Evolutionary conservation across 768 basidiomycete genomes (phyloP).

Genomic region (Tylopilus sp.): DNA sequence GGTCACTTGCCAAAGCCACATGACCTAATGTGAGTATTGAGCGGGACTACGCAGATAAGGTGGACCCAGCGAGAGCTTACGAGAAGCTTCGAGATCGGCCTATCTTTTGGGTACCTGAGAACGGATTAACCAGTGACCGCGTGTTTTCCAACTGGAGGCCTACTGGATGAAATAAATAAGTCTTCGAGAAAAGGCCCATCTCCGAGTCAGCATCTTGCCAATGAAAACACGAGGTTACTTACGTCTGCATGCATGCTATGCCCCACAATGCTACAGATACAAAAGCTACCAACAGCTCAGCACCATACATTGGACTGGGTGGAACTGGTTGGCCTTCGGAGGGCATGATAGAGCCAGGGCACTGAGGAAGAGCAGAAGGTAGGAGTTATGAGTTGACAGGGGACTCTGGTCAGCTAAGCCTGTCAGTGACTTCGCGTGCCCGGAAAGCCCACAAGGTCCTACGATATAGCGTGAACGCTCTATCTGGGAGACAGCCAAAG

Average conservation of each 20-base stretch:
- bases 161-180: constrained; percentile 5
- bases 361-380: not conserved
- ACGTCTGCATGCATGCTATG: constrained; percentile 13
- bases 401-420: not conserved
- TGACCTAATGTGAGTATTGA: not conserved
- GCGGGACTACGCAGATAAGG: not conserved
- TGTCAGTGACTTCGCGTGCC: not conserved
- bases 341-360: not conserved
- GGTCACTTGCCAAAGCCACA: not conserved
- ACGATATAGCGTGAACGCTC: not conserved
- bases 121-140: not conserved
- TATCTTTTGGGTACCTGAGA: not conserved
- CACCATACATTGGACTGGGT: not conserved
- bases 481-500: not conserved
- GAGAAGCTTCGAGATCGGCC: not conserved
- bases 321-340: not conserved
- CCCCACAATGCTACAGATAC: constrained; percentile 12
- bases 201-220: not conserved
- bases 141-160: not conserved
- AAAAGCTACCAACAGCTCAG: constrained; percentile 8
- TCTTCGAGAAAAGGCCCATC: not conserved
- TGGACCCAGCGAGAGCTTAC: not conserved
- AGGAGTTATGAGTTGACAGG: not conserved
- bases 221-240: not conserved
- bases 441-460: not conserved